Evolutionary conservation across 2,329 filamentous ascomycete genomes (phyloP), one percentile per base, ranked within the genome.

Genomic region (Penicillium sp.): DNA sequence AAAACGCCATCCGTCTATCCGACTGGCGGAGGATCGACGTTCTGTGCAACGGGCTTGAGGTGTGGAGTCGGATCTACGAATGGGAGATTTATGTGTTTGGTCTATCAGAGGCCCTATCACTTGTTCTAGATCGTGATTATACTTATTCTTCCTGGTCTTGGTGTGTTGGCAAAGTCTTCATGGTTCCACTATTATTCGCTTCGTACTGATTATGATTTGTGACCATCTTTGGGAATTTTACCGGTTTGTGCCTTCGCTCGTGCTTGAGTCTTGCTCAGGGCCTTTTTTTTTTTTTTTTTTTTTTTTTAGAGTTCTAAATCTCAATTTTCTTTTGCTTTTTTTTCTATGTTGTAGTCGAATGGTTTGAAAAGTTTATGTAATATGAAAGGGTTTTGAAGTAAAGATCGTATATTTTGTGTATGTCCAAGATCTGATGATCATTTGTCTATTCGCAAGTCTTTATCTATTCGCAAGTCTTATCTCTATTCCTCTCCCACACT

Each of bases 101-200:
- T 29, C 11, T 24, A 6, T 31, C 10, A 16, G 44, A 43, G 53
- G 44, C 55, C 48, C 51, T 47, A 62, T 62, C 53, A 57, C 22
- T 61, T 48, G 55, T 49, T 64, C 60, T 64, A 62, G 61, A 63
- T 32, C 11, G n/a, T 35, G 29, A 29, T 18, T 20, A 14, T 32
- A 34, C 37, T 49, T 47, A 32, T 22, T 47, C 24, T 26, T 47
- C 24, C 8, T 26, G 24, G 8, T 26, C 24, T 34, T 16, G 31
- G 16, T 35, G 38, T 16, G 26, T 43, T 24, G 7, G 18, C 22
- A 37, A 26, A 10, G 16, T 38, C 26, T 35, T 43, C 32, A n/a
- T 11, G 31, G 43, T 22, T 53, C 43, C 43, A 40, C 43, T 43
- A 26, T 42, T 45, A 18, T 47, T 48, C 13, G 24, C 18, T n/a